phyloP scores from a whole-genome alignment of 805 yeast species.

The Starmerella sirachaensis region DNA sequence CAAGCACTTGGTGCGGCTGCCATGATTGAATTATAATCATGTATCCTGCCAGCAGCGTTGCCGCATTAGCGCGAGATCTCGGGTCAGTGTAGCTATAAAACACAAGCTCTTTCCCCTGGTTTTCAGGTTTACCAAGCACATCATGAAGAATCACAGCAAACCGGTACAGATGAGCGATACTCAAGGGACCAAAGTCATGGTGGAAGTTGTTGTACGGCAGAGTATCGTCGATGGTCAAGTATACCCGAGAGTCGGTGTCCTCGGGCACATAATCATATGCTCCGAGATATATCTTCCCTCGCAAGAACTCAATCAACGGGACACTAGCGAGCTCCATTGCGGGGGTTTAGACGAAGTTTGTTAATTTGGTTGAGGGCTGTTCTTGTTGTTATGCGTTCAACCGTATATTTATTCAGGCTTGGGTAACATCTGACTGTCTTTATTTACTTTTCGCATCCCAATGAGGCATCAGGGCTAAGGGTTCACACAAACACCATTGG shows the following conservation, averaged over 20 bases:
- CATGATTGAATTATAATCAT: conserved; percentile 91
- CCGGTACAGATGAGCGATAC: conserved; percentile 82
- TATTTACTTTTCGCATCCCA: conserved; percentile 2
- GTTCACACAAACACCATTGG: too few relatives aligned
- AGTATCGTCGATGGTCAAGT: conserved; percentile 85
- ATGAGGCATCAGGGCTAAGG: conserved; percentile 8
- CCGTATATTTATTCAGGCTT: conserved; percentile 4
- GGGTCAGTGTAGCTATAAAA: conserved; percentile 77
- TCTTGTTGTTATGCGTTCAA: background rate
- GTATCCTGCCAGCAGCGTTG: conserved; percentile 85
- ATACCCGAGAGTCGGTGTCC: conserved; percentile 63
- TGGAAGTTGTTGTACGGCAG: conserved; percentile 92
- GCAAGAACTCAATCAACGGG: conserved; percentile 30
- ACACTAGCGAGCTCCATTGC: conserved; percentile 13
- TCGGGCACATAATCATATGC: conserved; percentile 72
- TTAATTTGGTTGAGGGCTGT: background rate
- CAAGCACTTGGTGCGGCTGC: conserved; percentile 96
- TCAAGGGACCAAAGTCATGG: conserved; percentile 91
- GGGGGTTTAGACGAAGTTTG: background rate
- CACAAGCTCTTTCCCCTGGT: conserved; percentile 79
- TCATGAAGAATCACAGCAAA: conserved; percentile 93
- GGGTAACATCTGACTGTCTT: conserved; percentile 5
- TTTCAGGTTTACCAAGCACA: conserved; percentile 70
- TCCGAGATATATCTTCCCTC: conserved; percentile 59
- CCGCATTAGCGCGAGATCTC: conserved; percentile 80